Conservation (phyloP, 306 rosid species). For the Elaeagnus macrophylla region DNA sequence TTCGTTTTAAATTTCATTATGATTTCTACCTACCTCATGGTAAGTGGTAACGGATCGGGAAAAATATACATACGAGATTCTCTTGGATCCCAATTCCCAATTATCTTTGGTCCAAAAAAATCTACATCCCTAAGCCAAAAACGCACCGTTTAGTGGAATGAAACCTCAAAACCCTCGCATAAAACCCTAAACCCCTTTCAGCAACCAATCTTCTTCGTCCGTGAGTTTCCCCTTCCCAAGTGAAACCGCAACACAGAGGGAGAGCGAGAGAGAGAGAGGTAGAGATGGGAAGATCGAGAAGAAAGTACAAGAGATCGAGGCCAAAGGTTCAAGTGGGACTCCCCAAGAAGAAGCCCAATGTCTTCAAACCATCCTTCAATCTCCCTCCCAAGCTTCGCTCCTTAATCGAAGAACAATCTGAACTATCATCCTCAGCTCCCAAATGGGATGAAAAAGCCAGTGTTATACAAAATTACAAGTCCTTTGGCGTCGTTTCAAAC, state of each 20-base stretch:
- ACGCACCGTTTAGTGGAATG: neutral
- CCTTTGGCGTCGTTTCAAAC: conserved; percentile 69
- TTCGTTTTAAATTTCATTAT: too few species aligned
- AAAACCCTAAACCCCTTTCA: neutral
- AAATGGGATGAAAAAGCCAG: conserved; percentile 61
- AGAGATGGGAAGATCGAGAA: conserved; percentile 81
- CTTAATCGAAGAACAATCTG: conserved; percentile 8
- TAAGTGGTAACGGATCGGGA: too few species aligned
- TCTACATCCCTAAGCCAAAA: neutral
- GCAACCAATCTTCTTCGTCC: neutral
- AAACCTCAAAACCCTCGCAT: neutral
- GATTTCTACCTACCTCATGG: too few species aligned
- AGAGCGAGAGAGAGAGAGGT: neutral
- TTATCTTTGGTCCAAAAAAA: too few species aligned
- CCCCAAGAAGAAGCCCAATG: conserved; percentile 60
- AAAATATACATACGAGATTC: too few species aligned
- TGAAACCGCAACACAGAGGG: conserved; percentile 8
- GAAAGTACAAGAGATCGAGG: conserved; percentile 63
- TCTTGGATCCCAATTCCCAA: too few species aligned
- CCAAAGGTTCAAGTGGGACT: conserved; percentile 64
- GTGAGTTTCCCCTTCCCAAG: neutral
- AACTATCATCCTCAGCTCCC: conserved; percentile 14
- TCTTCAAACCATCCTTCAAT: conserved; percentile 63
- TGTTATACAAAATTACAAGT: conserved; percentile 57
- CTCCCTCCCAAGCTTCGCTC: conserved; percentile 71